Conservation (phyloP, 2,329 filamentous ascomycete genomes). For the Mycosphaerella sp. region DNA sequence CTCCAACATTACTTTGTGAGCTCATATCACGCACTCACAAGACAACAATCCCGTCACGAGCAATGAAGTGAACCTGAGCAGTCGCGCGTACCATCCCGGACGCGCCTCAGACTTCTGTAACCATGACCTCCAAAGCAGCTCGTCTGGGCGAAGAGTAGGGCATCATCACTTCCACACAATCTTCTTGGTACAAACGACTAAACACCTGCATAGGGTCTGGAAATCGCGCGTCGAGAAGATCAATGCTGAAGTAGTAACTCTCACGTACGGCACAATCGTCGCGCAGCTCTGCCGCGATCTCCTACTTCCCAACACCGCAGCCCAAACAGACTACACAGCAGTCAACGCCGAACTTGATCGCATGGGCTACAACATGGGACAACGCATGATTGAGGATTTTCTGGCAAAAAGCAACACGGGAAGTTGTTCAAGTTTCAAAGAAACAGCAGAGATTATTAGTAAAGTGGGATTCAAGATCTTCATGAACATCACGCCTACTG, state of each 20-base stretch:
- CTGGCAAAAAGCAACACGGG: constrained; percentile 90
- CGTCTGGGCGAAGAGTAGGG: constrained; percentile 70
- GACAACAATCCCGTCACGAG: not conserved
- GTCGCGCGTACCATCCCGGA: constrained; percentile 17
- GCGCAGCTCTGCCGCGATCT: constrained; percentile 95
- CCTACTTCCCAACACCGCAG: constrained; percentile 29
- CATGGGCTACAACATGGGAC: constrained; percentile 98
- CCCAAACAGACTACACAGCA: constrained; percentile 83
- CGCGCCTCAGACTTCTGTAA: constrained; percentile 14
- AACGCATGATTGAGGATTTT: constrained; percentile 95
- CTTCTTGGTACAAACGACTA: constrained; percentile 20
- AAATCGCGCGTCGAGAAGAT: constrained; percentile 96
- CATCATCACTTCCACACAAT: not conserved
- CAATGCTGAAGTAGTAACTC: constrained; percentile 92
- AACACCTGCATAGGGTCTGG: constrained; percentile 63
- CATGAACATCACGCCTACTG: constrained; percentile 86
- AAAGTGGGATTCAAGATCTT: constrained; percentile 99
- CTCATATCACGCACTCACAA: not conserved
- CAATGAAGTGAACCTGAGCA: constrained; percentile 25
- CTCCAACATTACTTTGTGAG: constrained; percentile 9
- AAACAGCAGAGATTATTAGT: constrained; percentile 94
- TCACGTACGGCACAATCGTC: constrained; percentile 97
- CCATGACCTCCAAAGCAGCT: constrained; percentile 58
- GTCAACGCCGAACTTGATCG: constrained; percentile 98
- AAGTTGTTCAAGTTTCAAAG: constrained; percentile 84